phyloP scores from a whole-genome alignment of 306 rosid genomes.

The Hylodesmum podocarpum region DNA sequence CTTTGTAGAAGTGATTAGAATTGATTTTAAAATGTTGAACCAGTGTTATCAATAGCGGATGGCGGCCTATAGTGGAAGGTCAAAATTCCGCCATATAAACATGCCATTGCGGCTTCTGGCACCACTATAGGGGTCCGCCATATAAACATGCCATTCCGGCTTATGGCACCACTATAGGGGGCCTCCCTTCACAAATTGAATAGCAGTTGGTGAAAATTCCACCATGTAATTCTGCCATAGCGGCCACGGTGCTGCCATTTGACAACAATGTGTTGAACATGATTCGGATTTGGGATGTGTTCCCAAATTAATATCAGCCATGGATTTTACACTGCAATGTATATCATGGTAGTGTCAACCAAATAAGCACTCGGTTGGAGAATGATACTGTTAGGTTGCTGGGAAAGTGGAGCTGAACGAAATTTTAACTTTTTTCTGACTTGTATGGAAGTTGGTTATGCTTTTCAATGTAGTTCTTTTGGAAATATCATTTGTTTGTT shows the following conservation, averaged over 20 bases:
- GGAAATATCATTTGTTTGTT: background rate
- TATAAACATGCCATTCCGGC: no score
- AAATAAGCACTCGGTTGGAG: background rate
- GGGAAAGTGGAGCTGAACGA: background rate
- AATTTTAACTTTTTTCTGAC: background rate
- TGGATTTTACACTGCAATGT: background rate
- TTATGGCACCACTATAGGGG: no score
- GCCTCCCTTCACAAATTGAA: no score
- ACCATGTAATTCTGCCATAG: no score
- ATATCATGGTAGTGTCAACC: background rate
- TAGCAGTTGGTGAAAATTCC: no score
- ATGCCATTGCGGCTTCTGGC: no score
- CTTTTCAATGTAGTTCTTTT: background rate
- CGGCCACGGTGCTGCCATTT: no score
- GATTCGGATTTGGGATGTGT: background rate
- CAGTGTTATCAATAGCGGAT: no score
- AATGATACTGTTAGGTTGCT: background rate
- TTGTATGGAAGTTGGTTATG: background rate
- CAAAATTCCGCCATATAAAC: no score
- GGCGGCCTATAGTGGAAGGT: no score
- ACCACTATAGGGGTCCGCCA: no score
- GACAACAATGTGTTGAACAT: background rate
- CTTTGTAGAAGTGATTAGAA: background rate
- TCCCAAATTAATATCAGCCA: background rate
- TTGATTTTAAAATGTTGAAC: background rate